Percentiles rank a stretch among this genome's conserved stretches.
These are phyloP conservation scores for Gnetum montanum DNA, from an alignment of 75 land plant genomes.

Conservation along the genomic window DNA sequence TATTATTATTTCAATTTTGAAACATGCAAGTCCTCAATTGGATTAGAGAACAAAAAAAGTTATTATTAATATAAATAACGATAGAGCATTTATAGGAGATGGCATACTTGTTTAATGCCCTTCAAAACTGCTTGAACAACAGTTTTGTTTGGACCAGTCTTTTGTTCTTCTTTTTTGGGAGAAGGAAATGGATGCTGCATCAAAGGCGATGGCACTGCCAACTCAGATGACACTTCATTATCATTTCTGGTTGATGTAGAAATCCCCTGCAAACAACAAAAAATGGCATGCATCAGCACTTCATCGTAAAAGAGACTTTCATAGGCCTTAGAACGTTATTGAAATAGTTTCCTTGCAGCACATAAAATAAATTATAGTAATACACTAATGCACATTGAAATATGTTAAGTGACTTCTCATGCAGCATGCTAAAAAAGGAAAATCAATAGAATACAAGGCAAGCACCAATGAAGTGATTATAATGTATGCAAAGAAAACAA, in stretches of 20 bases:
- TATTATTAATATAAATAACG: not conserved
- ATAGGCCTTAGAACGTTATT: too few species aligned
- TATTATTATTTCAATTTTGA: too few species aligned
- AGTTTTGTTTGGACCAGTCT: constrained; percentile 11
- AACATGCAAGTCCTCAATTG: not conserved
- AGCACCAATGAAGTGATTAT: too few species aligned
- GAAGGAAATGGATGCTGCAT: constrained; percentile 28
- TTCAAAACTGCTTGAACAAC: constrained; percentile 73
- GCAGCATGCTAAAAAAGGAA: too few species aligned
- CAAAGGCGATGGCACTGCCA: constrained; percentile 59
- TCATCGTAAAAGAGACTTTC: too few species aligned
- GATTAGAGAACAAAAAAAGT: not conserved
- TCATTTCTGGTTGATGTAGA: constrained; percentile 26
- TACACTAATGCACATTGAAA: too few species aligned
- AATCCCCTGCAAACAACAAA: constrained; percentile 49
- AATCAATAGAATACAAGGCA: too few species aligned
- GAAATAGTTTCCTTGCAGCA: too few species aligned
- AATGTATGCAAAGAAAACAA: too few species aligned
- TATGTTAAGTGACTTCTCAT: too few species aligned
- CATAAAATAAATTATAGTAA: too few species aligned
- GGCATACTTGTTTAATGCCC: constrained; percentile 49
- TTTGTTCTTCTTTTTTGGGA: constrained; percentile 15
- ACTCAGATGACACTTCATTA: constrained; percentile 17
- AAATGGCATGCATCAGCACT: too few species aligned
- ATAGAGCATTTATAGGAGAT: not conserved